phyloP scores from a whole-genome alignment of 106 monocot genomes.

The Acanthochlamys bracteata region DNA sequence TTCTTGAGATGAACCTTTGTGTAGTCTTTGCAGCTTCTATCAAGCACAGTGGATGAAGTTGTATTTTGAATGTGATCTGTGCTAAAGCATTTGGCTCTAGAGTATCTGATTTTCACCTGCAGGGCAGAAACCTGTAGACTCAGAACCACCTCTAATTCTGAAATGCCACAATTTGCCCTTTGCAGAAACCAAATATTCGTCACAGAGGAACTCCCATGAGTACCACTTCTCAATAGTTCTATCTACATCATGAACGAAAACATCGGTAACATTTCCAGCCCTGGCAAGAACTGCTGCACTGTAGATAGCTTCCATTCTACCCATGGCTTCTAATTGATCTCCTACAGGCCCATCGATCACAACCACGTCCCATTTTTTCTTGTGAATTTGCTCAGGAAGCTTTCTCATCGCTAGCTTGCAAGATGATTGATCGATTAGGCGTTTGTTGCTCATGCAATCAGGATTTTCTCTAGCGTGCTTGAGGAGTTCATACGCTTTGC shows the following conservation, averaged over 20 bases:
- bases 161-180: constrained; percentile 53
- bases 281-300: constrained; percentile 31
- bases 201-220: constrained; percentile 52
- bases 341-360: constrained; percentile 21
- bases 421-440: neutral
- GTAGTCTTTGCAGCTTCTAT: no score
- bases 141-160: constrained; percentile 11
- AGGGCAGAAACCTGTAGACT: constrained; percentile 17
- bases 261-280: constrained; percentile 16
- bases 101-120: neutral
- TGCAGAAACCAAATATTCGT: constrained; percentile 25
- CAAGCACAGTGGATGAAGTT: no score
- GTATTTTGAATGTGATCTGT: no score
- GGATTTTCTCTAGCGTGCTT: constrained; percentile 17
- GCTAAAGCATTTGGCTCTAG: no score
- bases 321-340: constrained; percentile 20
- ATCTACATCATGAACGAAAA: constrained; percentile 48
- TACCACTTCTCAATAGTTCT: constrained; percentile 51
- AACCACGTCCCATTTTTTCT: constrained; percentile 15
- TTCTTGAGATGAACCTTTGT: no score
- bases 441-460: neutral
- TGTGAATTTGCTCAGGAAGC: constrained; percentile 16
- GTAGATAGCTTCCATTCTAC: constrained; percentile 47
- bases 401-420: constrained; percentile 17
- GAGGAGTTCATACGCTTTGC: constrained; percentile 19